Evolutionary conservation across 2,329 filamentous ascomycete genomes (phyloP), one percentile per base, ranked within the genome.

Genomic region (Colletotrichum simmondsii): DNA sequence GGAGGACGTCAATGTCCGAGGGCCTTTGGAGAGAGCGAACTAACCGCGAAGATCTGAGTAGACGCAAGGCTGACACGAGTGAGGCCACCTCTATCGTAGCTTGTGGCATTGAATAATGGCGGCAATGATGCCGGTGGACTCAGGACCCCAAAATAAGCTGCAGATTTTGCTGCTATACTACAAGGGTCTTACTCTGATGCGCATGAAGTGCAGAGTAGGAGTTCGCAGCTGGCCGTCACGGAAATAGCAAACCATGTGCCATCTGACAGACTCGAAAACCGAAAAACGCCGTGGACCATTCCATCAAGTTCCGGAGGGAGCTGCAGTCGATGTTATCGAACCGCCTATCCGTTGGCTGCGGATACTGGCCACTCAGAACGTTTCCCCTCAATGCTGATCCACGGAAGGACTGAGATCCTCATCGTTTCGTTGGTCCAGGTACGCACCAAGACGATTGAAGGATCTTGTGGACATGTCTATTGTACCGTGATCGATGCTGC

Each of bases 341-440:
- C 42, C 42, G 42, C 19, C 19, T 22, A 4, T 49, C 4, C 19
- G 42, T 49, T n/a, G 16, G 14, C 14, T 59, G 22, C 19, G 19
- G n/a, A 52, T n/a, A 30, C 37, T 56, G 26, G 32, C 59, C 54
- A 42, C 66, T 52, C 22, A 32, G n/a, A 8, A 28, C 26, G 37
- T 37, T 19, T 35, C 26, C 28, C 14, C 14, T 7, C 30, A 53
- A 46, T 19, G 52, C 37, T 63, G 37, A 52, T 11, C 14, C 26
- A 14, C n/a, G 22, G 65, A 53, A 65, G n/a, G 52, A 32, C 14
- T 19, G 22, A 22, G 11, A 3, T 49, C 12, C 14, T 19, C 12
- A 30, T 14, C 46, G 4, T 61, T 56, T 57, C 49, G 60, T 72
- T 72, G 70, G 70, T 37, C 56, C 22, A 42, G n/a, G 42, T 72